Base-by-base conservation (phyloP, 2,329 filamentous ascomycete species). In the Hymenoscyphus scutula region DNA sequence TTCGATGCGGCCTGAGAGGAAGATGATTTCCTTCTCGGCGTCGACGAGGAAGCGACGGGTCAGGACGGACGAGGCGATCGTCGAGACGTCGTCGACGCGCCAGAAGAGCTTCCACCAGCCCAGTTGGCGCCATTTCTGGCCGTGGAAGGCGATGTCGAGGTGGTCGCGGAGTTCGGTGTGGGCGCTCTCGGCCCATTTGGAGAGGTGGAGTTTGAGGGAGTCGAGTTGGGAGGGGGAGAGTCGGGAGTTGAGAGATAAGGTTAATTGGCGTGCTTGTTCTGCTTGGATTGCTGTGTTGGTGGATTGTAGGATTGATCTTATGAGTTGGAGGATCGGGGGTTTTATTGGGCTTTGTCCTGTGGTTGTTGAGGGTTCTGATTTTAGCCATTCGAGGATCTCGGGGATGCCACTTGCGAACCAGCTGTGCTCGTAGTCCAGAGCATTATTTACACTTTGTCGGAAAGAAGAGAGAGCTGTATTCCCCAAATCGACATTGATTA, bases 91-190 rank as follows among this genome's bases (percentile, higher is more conserved):
- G 73, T 98, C 94, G 27, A 95, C 92, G 23, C 92, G 87, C 92
- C 92, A 97, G 73, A 97, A 92, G 0, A 98, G 82, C 74, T 96
- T 96, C 89, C 92, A 97, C 93, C 94, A 98, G 17, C 87, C 84
- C 3, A 97, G 80, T 66, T 90, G 89, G 29, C 86, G 84, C 94
- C 94, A 97, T 45, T 87, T 82, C 19, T 79, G 82, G n/a, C 90
- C 87, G 0, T 84, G 80, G 69, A 97, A 94, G 0, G 91, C 92
- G 53, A 85, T 78, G 67, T 94, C 89, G 1, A 97, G 84, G 69
- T 92, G 84, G 58, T 89, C 84, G 65, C 92, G 90, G 7, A 98
- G 82, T 75, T 98, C 94, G 0, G 86, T 83, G 73, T 98, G 94
- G 0, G 91, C 91, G 25, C 81, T 80, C 70, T 94, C 88, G 0